Base-by-base conservation (phyloP, 345 rosid genomes). In the Fremontodendron californicum region DNA sequence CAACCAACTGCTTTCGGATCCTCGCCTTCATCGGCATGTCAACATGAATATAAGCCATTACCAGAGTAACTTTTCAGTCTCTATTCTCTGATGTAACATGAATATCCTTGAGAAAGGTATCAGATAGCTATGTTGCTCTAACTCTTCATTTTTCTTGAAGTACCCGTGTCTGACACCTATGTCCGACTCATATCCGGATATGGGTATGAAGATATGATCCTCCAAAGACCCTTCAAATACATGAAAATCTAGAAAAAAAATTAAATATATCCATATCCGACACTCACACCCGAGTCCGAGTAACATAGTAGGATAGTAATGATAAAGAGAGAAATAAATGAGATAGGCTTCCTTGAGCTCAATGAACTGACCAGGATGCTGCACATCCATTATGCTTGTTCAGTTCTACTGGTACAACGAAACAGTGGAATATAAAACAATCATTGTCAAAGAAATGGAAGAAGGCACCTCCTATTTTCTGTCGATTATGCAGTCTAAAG, bases 351-450 rank as follows among this genome's bases (percentile, higher is more conserved):
- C 5, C 29, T 60, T 46, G 23, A 63, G 33, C 40, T 48, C 61
- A 9, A 75, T 62, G 70, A 62, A 75, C 61, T 39, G 33, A 43
- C 55, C 29, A 52, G 9, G 39, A 60, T 74, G 52, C 31, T 45
- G 61, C 16, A 2, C 40, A 31, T 27, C 75, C 13, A 48, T 40
- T 35, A 42, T 67, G 42, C 74, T 66, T 16, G 51, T 29, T 57
- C 43, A 54, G 66, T 54, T 46, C 75, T 77, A 54, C 79, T 25
- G 55, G 49, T 61, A 63, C 46, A 46, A 19, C 29, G 21, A 48
- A 75, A 63, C 55, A 33, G 45, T 13, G 58, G 42, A 18, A 63
- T 45, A 75, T 75, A 48, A 61, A 75, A 35, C 45, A 63, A 75
- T 46, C 58, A 60, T 48, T 63, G 71, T 31, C 57, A 23, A 45